These are phyloP conservation scores for Solanum paucissectum DNA, from an alignment of 257 asterid species.

Conservation along the genomic window DNA sequence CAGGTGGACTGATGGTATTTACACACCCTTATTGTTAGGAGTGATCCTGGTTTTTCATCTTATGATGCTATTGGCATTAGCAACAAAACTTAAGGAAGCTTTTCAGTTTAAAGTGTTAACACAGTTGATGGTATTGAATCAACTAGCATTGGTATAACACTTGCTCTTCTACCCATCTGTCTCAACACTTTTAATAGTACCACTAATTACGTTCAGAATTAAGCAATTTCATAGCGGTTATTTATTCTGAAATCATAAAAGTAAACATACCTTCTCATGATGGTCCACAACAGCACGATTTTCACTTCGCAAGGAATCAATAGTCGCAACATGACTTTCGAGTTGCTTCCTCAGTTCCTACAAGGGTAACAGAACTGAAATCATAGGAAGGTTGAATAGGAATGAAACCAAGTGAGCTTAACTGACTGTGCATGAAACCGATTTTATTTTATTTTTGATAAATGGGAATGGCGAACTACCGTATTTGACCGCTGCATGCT, in stretches of 20 bases:
- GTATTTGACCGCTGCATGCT: slow-evolving; percentile 86
- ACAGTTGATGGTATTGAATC: neutral
- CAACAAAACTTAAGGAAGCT: neutral
- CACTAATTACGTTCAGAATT: too few species aligned
- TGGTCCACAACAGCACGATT: slow-evolving; percentile 50
- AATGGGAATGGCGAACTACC: slow-evolving; percentile 28
- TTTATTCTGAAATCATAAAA: neutral
- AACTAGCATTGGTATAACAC: neutral
- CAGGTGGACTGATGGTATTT: neutral
- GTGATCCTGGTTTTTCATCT: neutral
- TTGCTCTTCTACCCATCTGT: neutral
- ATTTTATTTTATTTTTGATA: neutral
- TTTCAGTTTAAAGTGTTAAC: neutral
- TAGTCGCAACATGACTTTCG: slow-evolving; percentile 62
- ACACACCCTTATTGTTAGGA: neutral
- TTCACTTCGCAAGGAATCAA: slow-evolving; percentile 55
- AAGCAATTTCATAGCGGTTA: neutral
- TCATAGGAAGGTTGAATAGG: neutral
- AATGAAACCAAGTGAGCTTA: neutral
- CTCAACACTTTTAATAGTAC: neutral
- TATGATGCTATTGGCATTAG: neutral
- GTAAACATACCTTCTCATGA: slow-evolving; percentile 61
- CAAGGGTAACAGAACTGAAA: slow-evolving; percentile 7
- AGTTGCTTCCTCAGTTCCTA: slow-evolving; percentile 90
- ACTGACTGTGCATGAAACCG: neutral